These are phyloP conservation scores for Fomitopsis palustris DNA, from an alignment of 1,284 basidiomycete species.

Conservation along the genomic window DNA sequence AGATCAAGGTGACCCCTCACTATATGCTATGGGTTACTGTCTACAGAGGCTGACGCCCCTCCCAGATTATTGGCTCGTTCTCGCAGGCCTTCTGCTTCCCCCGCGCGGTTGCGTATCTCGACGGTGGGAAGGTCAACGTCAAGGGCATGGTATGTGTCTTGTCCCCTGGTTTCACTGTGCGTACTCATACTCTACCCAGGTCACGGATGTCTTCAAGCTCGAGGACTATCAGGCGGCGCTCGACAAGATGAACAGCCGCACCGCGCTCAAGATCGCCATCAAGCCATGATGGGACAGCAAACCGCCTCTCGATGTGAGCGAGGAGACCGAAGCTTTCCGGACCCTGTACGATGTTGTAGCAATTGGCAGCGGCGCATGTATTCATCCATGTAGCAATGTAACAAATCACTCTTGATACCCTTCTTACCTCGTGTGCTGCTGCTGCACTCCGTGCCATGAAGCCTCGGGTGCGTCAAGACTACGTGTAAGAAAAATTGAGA, in stretches of 20 bases:
- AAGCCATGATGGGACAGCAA: slow-evolving; percentile 35
- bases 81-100: slow-evolving; percentile 86
- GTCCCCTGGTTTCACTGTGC: neutral
- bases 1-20: slow-evolving; percentile 58
- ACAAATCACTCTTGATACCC: neutral
- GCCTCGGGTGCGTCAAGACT: too few species aligned
- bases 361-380: neutral
- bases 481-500: too few species aligned
- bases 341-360: neutral
- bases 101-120: slow-evolving; percentile 83
- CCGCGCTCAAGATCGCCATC: slow-evolving; percentile 67
- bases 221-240: slow-evolving; percentile 79
- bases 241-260: slow-evolving; percentile 78
- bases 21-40: neutral
- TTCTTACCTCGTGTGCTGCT: neutral
- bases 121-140: slow-evolving; percentile 77
- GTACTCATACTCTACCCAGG: slow-evolving; percentile 29
- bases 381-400: neutral
- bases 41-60: neutral
- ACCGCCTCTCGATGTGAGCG: too few species aligned
- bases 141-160: slow-evolving; percentile 67
- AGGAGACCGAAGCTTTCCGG: neutral
- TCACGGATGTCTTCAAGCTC: slow-evolving; percentile 73
- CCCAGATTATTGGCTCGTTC: slow-evolving; percentile 81
- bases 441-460: too few species aligned